phyloP scores from a whole-genome alignment of 176 grass and related monocot species.

The Cenchrus fungigraminus region DNA sequence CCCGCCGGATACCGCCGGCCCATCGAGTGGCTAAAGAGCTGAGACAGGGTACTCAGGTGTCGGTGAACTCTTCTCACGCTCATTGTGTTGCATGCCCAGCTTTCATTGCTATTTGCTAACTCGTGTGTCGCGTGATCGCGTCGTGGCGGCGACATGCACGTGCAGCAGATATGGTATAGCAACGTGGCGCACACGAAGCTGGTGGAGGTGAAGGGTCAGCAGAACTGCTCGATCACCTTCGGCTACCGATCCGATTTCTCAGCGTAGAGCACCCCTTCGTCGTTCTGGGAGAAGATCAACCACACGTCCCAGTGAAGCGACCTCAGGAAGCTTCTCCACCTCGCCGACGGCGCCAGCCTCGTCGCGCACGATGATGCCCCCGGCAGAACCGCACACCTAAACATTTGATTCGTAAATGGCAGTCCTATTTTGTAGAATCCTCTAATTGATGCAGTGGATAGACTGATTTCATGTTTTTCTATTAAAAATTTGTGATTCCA shows the following conservation, averaged over 20 bases:
- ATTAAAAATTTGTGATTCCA: too few relatives aligned
- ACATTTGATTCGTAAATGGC: too few relatives aligned
- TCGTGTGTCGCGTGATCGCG: not conserved
- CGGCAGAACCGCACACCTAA: not conserved
- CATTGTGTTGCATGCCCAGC: not conserved
- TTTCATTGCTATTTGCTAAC: not conserved
- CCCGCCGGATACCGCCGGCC: constrained; percentile 67
- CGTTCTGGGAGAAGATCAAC: constrained; percentile 75
- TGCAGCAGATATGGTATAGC: constrained; percentile 72
- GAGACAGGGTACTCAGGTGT: constrained; percentile 67
- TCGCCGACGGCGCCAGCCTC: constrained; percentile 27
- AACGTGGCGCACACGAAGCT: constrained; percentile 96
- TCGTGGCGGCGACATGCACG: not conserved
- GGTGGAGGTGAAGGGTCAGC: constrained; percentile 92
- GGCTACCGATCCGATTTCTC: constrained; percentile 87
- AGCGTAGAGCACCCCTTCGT: constrained; percentile 66
- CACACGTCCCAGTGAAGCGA: constrained; percentile 85
- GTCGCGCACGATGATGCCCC: constrained; percentile 60
- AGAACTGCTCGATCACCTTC: constrained; percentile 68
- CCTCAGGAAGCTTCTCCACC: constrained; percentile 68
- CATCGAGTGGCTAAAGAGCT: constrained; percentile 84
- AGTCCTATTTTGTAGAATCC: too few relatives aligned
- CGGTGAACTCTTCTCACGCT: not conserved
- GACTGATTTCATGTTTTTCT: too few relatives aligned
- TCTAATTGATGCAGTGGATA: too few relatives aligned